These are phyloP conservation scores for Pleurotus giganteus DNA, from an alignment of 768 basidiomycete species.

Conservation along the genomic window DNA sequence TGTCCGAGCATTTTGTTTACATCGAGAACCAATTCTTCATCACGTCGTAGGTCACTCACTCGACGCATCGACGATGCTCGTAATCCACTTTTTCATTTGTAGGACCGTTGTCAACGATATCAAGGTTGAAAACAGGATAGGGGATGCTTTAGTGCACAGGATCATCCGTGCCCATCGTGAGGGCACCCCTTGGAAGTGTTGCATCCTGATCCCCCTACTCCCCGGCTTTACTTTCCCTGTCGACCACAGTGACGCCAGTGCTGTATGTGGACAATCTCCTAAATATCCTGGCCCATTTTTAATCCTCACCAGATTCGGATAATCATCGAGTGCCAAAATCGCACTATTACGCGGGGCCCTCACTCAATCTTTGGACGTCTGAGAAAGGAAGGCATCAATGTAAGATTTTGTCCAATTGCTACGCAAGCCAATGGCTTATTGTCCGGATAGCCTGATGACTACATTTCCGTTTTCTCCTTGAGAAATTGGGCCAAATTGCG, in stretches of 20 bases:
- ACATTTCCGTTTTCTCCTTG: slow-evolving; percentile 87
- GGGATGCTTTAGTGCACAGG: slow-evolving; percentile 88
- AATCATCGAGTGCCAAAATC: slow-evolving; percentile 93
- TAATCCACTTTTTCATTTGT: background rate
- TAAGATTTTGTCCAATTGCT: slow-evolving; percentile 32
- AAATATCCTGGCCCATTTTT: background rate
- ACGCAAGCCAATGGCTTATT: slow-evolving; percentile 8
- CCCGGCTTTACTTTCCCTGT: slow-evolving; percentile 94
- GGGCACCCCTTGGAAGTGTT: slow-evolving; percentile 84
- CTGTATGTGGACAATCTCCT: slow-evolving; percentile 51
- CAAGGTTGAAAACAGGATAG: slow-evolving; percentile 89
- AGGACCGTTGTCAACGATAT: slow-evolving; percentile 85
- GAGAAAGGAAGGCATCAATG: slow-evolving; percentile 85
- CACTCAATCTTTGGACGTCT: slow-evolving; percentile 88
- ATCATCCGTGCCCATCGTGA: slow-evolving; percentile 87
- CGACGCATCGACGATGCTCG: too few relatives aligned
- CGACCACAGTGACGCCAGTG: slow-evolving; percentile 90
- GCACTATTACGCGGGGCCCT: slow-evolving; percentile 84
- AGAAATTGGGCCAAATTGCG: slow-evolving; percentile 93
- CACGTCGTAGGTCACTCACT: slow-evolving; percentile 60
- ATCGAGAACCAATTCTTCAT: slow-evolving; percentile 97
- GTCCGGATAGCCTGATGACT: slow-evolving; percentile 76
- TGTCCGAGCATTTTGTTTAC: slow-evolving; percentile 97
- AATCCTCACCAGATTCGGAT: slow-evolving; percentile 69
- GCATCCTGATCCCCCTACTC: slow-evolving; percentile 86